Conservation (phyloP, 2,329 filamentous ascomycete genomes). For the Gyromitra esculenta region DNA sequence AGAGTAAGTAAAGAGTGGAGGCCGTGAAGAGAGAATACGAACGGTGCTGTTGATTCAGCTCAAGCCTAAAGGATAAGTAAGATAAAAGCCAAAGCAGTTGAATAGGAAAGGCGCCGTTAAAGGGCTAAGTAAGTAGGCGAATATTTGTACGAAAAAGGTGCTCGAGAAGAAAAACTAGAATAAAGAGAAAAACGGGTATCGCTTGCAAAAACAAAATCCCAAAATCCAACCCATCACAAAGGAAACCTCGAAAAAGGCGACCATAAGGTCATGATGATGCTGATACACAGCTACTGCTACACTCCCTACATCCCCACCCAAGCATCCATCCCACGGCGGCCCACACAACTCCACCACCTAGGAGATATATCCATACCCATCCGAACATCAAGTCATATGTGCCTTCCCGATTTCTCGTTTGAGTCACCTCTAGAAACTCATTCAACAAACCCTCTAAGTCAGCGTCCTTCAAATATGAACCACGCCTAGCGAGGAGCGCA, state of each 20-base stretch:
- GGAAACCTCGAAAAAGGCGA: slow-evolving; percentile 11
- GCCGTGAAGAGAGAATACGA: slow-evolving; percentile 20
- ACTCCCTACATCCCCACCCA: slow-evolving; percentile 52
- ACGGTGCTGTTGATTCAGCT: slow-evolving; percentile 13
- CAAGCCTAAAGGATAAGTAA: slow-evolving; percentile 16
- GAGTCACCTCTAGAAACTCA: slow-evolving; percentile 51
- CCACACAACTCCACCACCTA: slow-evolving; percentile 52
- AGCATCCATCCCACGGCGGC: slow-evolving; percentile 50
- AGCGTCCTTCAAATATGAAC: slow-evolving; percentile 46
- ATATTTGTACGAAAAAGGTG: slow-evolving; percentile 9
- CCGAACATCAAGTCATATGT: slow-evolving; percentile 50
- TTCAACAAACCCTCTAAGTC: slow-evolving; percentile 50
- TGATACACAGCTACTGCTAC: slow-evolving; percentile 17
- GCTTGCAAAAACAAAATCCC: slow-evolving; percentile 37
- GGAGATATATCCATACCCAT: slow-evolving; percentile 53
- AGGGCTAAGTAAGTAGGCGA: slow-evolving; percentile 19
- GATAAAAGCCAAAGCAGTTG: slow-evolving; percentile 2
- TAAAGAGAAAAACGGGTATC: slow-evolving; percentile 35
- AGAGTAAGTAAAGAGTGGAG: slow-evolving; percentile 25
- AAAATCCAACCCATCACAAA: slow-evolving; percentile 41
- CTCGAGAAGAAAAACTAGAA: slow-evolving; percentile 17
- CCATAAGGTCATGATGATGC: slow-evolving; percentile 22
- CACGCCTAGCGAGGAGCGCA: slow-evolving; percentile 22
- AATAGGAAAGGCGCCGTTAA: slow-evolving; percentile 28
- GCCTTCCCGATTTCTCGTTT: slow-evolving; percentile 38